Conservation (phyloP, 2,329 filamentous ascomycete genomes). For the Pseudocercospora musae region DNA sequence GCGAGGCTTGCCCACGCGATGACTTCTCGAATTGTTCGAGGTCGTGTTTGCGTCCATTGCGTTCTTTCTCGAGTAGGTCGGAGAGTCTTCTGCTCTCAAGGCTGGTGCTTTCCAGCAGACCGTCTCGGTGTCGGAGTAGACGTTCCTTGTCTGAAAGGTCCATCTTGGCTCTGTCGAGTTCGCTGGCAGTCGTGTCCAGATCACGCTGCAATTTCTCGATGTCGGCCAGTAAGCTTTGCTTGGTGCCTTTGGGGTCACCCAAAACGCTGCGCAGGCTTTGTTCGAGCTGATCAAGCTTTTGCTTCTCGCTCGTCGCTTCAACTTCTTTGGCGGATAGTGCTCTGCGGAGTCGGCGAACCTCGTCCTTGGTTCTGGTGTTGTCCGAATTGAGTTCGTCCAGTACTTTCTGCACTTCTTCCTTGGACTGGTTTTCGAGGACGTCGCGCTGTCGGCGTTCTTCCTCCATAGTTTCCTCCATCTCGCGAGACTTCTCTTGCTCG, state of each 20-base stretch:
- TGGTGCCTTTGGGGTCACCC: slow-evolving; percentile 81
- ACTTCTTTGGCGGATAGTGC: slow-evolving; percentile 78
- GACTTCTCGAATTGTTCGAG: slow-evolving; percentile 84
- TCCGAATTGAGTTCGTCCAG: slow-evolving; percentile 91
- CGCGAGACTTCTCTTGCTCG: slow-evolving; percentile 66
- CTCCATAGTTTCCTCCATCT: slow-evolving; percentile 61
- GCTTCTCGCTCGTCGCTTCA: slow-evolving; percentile 87
- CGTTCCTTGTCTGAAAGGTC: slow-evolving; percentile 86
- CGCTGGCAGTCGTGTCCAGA: slow-evolving; percentile 76
- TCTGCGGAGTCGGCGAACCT: slow-evolving; percentile 77
- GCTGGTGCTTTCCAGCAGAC: slow-evolving; percentile 80
- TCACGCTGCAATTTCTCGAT: slow-evolving; percentile 82
- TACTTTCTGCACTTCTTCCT: slow-evolving; percentile 90
- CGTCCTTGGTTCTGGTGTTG: slow-evolving; percentile 76
- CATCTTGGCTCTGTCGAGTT: slow-evolving; percentile 74
- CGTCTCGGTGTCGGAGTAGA: slow-evolving; percentile 83
- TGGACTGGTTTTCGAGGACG: slow-evolving; percentile 80
- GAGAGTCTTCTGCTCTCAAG: slow-evolving; percentile 80
- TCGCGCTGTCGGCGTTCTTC: slow-evolving; percentile 84
- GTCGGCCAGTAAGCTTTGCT: slow-evolving; percentile 78
- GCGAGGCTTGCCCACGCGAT: slow-evolving; percentile 81
- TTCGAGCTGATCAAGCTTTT: slow-evolving; percentile 84
- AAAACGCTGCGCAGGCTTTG: slow-evolving; percentile 81
- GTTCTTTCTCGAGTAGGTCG: slow-evolving; percentile 88
- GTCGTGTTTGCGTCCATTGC: slow-evolving; percentile 77